Evolutionary conservation across 139 green algal species (phyloP), one percentile per base, ranked within the genome.

Genomic region (Gonium pectorale): DNA sequence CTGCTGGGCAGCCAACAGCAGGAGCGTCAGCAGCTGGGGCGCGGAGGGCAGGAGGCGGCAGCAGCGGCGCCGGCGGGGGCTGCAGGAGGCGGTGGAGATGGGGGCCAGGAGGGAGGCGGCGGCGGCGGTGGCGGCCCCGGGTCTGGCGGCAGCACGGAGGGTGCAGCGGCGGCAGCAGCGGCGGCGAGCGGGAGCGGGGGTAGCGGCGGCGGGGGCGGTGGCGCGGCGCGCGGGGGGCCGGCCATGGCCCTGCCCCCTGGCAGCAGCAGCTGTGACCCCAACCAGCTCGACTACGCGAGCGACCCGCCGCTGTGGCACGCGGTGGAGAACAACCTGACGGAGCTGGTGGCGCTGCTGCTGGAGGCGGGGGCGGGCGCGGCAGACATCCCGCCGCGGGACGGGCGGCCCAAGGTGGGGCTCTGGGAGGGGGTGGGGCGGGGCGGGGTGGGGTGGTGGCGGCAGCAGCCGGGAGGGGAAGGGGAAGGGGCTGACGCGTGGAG

Each of bases 261-360:
- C 31, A 26, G 33, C 37, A 52, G 72, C 24, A 19, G 54, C 38
- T 82, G 75, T 31, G 75, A 82, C 29, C 75, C 35, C 7, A 88
- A 90, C 44, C 79, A 87, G 86, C 59, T 87, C 35, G 86, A 87
- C 59, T 81, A 85, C 22, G 86, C 82, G 4, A 86, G 73, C 43
- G 86, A 90, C 59, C 86, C 86, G 17, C 74, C 86, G 35, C 40
- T 88, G 67, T 90, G 86, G 81, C 86, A 90, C 29, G 86, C 81
- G 6, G 74, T 90, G 66, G 86, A 90, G 67, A 84, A 90, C 35
- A 85, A 85, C 67, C 80, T 88, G 51, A 67, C 52, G 60, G 59
- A 73, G 26, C 72, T 86, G 74, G 81, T 90, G 44, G 67, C 52
- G 31, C 49, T 80, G 67, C 81, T 90, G 74, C 68, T 90, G 38